phyloP scores from a whole-genome alignment of 148 eudicot species.

The Polygonum maritimum region DNA sequence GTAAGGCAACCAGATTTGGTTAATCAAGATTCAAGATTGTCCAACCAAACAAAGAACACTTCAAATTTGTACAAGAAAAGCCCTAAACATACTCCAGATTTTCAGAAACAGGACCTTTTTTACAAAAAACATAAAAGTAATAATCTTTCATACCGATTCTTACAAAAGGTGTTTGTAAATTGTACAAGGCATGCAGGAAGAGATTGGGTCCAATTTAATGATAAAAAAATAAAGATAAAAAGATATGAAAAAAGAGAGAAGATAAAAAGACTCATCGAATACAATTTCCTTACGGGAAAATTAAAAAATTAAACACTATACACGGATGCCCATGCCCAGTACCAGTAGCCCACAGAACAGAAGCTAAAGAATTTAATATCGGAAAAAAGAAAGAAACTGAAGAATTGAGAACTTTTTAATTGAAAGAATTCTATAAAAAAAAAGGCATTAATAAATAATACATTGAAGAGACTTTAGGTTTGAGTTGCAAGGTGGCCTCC shows the following conservation, averaged over 20 bases:
- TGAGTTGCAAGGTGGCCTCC: background rate
- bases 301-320: background rate
- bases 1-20: background rate
- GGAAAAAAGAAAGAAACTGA: background rate
- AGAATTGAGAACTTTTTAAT: background rate
- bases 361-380: background rate
- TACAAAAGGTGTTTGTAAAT: background rate
- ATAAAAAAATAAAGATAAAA: background rate
- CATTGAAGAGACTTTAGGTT: background rate
- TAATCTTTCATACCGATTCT: background rate
- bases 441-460: background rate
- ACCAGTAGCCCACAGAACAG: background rate
- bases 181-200: background rate
- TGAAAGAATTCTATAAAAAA: background rate
- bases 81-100: slow-evolving; percentile 9
- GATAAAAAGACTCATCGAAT: too few species aligned
- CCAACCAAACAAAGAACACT: background rate
- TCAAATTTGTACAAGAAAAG: slow-evolving; percentile 1
- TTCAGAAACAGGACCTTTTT: background rate
- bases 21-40: slow-evolving; percentile 10
- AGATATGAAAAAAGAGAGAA: background rate
- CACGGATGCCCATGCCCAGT: background rate
- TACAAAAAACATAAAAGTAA: background rate
- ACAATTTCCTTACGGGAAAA: slow-evolving; percentile 1
- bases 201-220: background rate